phyloP scores from a whole-genome alignment of 225 moss, liverwort and hornwort species.

The Polytrichum formosum region DNA sequence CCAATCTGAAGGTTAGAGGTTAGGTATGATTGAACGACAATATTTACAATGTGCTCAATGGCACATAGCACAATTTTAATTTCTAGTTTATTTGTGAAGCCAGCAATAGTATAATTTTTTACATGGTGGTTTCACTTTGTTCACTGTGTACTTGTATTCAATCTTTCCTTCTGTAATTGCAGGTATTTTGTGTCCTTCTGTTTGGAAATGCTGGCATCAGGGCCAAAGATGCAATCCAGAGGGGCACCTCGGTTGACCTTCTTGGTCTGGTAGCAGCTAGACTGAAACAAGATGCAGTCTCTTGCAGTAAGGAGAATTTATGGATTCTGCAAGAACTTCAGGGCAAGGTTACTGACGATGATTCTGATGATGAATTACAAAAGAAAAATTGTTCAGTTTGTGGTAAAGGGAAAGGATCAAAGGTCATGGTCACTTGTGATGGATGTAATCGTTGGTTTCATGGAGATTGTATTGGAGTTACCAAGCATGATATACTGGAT shows the following conservation, averaged over 20 bases:
- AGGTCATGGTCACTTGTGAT: conserved; percentile 75
- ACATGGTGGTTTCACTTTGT: too few species aligned
- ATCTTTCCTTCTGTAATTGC: conserved; percentile 16
- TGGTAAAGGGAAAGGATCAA: conserved; percentile 54
- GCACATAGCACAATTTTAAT: too few species aligned
- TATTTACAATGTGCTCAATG: too few species aligned
- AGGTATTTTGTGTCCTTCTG: conserved; percentile 86
- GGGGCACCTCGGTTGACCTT: conserved; percentile 84
- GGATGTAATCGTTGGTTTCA: conserved; percentile 82
- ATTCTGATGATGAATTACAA: conserved; percentile 32
- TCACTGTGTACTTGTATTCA: too few species aligned
- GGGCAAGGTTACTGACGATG: conserved; percentile 29
- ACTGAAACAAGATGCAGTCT: conserved; percentile 83
- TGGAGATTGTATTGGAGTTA: conserved; percentile 82
- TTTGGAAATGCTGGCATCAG: conserved; percentile 79
- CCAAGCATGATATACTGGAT: conserved; percentile 76
- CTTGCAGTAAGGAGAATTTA: conserved; percentile 66
- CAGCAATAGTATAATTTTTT: too few species aligned
- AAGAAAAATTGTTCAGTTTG: conserved; percentile 73
- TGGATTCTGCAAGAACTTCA: conserved; percentile 86
- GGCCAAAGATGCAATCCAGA: conserved; percentile 77
- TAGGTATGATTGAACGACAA: too few species aligned
- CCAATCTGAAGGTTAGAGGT: too few species aligned
- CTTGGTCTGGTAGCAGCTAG: conserved; percentile 93
- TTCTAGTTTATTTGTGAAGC: too few species aligned